These are phyloP conservation scores for Phytophthora boehmeriae DNA, from an alignment of 352 stramenopile genomes.

Conservation along the genomic window DNA sequence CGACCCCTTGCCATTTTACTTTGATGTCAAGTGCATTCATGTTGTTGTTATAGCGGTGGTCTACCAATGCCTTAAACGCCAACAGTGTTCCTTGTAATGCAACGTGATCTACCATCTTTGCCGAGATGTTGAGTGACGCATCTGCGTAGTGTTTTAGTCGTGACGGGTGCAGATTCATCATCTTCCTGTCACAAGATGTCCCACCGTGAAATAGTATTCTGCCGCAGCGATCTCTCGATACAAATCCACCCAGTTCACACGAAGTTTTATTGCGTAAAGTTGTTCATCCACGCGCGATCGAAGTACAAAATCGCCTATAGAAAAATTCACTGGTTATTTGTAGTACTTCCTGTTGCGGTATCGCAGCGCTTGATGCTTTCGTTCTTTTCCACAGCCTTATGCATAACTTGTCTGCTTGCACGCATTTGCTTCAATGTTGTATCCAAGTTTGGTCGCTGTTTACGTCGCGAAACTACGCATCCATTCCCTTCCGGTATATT, in stretches of 20 bases:
- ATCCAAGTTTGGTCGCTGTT: background rate
- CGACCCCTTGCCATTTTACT: conserved; percentile 5
- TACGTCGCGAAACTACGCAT: background rate
- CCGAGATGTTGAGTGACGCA: background rate
- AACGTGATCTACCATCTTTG: background rate
- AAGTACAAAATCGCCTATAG: background rate
- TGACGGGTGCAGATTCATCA: conserved; percentile 3
- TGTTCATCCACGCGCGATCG: too few species aligned
- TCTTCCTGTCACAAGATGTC: conserved; percentile 3
- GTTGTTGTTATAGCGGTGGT: conserved; percentile 1
- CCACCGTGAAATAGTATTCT: conserved; percentile 8
- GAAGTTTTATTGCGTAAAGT: background rate
- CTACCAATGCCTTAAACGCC: background rate
- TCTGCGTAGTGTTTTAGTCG: conserved; percentile 9
- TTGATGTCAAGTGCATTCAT: conserved; percentile 3
- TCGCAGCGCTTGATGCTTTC: background rate
- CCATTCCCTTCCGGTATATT: background rate
- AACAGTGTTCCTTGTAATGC: background rate
- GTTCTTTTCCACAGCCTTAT: background rate
- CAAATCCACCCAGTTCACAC: background rate
- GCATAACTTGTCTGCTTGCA: background rate
- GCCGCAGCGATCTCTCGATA: background rate
- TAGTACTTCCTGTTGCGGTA: background rate
- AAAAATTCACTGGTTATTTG: background rate
- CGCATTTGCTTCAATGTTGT: background rate